phyloP scores from a whole-genome alignment of 140 eudicot species.

The Stevia rebaudiana region DNA sequence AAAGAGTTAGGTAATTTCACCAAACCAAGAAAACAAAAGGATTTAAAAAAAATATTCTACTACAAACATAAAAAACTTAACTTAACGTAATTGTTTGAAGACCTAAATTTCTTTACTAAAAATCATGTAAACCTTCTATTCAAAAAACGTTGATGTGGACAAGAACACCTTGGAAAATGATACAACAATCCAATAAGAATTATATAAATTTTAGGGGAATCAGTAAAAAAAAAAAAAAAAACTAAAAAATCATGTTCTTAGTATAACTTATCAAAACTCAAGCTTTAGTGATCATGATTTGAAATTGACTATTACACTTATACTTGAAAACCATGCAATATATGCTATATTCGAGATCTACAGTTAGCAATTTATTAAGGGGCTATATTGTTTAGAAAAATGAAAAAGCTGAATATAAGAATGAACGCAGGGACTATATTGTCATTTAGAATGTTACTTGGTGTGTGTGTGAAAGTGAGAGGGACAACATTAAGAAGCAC shows the following conservation, averaged over 20 bases:
- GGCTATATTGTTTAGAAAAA: neutral
- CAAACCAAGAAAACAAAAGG: neutral
- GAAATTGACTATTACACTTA: neutral
- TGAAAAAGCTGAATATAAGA: constrained; percentile 4
- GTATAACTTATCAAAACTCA: neutral
- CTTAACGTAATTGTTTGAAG: neutral
- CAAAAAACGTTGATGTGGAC: neutral
- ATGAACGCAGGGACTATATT: neutral
- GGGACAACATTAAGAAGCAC: constrained; percentile 13
- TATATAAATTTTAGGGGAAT: neutral
- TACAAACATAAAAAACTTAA: neutral
- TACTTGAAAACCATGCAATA: neutral
- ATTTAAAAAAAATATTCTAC: neutral
- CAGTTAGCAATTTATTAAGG: neutral
- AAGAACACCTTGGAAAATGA: neutral
- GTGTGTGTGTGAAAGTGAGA: constrained; percentile 22
- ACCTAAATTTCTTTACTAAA: neutral
- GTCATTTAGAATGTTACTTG: constrained; percentile 6
- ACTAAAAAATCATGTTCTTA: neutral
- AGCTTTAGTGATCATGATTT: neutral
- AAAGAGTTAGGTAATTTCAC: neutral
- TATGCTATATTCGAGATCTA: neutral
- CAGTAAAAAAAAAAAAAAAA: neutral
- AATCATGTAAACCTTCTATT: neutral
- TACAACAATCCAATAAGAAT: neutral